Conservation (phyloP, 1,139 yeast species). For the Pichia terricola region DNA sequence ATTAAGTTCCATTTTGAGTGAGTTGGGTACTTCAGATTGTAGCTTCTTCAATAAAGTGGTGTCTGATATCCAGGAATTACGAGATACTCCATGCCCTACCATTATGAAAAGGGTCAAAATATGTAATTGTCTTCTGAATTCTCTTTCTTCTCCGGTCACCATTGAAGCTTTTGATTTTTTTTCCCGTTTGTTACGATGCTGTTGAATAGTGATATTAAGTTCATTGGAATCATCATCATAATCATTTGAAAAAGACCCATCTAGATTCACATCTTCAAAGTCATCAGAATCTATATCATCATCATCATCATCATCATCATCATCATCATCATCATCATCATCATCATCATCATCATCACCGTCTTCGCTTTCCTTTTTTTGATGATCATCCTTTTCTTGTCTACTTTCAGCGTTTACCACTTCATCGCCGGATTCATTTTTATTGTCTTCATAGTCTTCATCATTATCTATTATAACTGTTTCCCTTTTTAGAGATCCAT, state of each 20-base stretch:
- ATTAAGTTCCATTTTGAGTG: conserved; percentile 32
- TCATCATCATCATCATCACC: neutral
- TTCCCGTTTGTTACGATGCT: conserved; percentile 10
- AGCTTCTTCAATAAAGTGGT: conserved; percentile 30
- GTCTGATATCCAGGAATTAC: conserved; percentile 60
- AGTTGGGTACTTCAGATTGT: conserved; percentile 37
- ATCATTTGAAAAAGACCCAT: conserved; percentile 4
- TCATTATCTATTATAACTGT: neutral
- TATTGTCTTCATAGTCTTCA: neutral
- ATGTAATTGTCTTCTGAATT: conserved; percentile 46
- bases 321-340: conserved; percentile 11
- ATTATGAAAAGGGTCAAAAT: conserved; percentile 47
- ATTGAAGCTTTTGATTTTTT: conserved; percentile 26
- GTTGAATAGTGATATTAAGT: conserved; percentile 20
- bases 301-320: conserved; percentile 5
- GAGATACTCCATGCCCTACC: conserved; percentile 52
- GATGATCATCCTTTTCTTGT: neutral
- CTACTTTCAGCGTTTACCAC: neutral
- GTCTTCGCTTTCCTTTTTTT: conserved; percentile 1
- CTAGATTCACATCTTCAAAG: conserved; percentile 29
- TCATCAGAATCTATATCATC: conserved; percentile 26
- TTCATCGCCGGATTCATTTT: neutral
- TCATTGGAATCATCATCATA: conserved; percentile 8
- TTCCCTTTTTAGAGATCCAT: too few relatives aligned
- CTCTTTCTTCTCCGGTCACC: conserved; percentile 46